Evolutionary conservation across 2,329 filamentous ascomycete species (phyloP), one percentile per base, ranked within the genome.

Genomic region (Aspergillus sp.): DNA sequence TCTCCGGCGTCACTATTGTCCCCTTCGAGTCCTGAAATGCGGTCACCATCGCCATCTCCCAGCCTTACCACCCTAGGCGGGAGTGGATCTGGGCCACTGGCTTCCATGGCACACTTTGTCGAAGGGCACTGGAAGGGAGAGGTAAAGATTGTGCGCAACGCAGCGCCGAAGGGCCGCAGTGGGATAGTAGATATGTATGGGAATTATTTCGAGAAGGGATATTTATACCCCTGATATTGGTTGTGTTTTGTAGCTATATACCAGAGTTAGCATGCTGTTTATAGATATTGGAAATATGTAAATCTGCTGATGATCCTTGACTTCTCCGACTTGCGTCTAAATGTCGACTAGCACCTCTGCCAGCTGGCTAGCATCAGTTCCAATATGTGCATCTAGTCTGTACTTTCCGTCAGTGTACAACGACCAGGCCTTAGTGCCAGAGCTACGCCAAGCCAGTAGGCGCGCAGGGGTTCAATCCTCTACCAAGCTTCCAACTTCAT

Each of bases 81-180:
- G 11, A 8, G 57, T 14, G 40, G 47, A 20, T 53, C 60, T 17
- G 51, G 58, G 17, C 56, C 60, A 30, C 68, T 57, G 17, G 45
- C 60, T 35, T 54, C 65, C 7, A 60, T 73, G 46, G 61, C 68
- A 3, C 62, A 67, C n/a, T 72, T 70, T 55, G 74, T 83, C 0
- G 79, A 82, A 51, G 82, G 82, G 0, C 76, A 82, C 56, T 86
- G 83, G 83, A 76, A 79, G 26, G 83, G 83, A 5, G 73, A 82
- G 32, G 76, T 86, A 20, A 80, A 80, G 49, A 74, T 85, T 26
- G 70, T 85, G n/a, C 70, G 81, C 33, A 74, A 75, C 56, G 59
- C 71, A 14, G 64, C 66, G 11, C 66, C 66, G 0, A 68, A 73
- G 49, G 61, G 65, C 10, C 68, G 75, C 48, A 75, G 64, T 45